phyloP scores from a whole-genome alignment of 2,329 filamentous ascomycete species.

The Diplocarpon mali region DNA sequence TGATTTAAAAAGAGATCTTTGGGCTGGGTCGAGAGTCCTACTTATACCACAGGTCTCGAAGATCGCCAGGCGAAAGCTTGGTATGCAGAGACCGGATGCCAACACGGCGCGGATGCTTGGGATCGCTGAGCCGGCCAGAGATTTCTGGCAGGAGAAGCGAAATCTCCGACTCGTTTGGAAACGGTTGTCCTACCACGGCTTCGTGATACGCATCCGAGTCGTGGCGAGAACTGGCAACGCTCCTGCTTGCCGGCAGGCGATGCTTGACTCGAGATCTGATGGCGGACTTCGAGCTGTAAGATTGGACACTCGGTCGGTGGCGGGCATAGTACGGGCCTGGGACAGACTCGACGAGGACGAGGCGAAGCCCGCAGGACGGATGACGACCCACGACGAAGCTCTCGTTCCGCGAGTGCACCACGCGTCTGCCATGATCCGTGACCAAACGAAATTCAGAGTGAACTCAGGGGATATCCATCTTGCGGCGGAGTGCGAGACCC shows the following conservation, averaged over 20 bases:
- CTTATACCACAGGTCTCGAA: slow-evolving; percentile 19
- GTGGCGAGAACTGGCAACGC: slow-evolving; percentile 3
- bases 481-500: background rate
- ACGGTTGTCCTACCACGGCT: slow-evolving; percentile 7
- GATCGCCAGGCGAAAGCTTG: slow-evolving; percentile 14
- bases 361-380: background rate
- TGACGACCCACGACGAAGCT: background rate
- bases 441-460: slow-evolving; percentile 6
- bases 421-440: slow-evolving; percentile 4
- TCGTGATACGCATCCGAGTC: slow-evolving; percentile 17
- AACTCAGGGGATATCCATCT: slow-evolving; percentile 5
- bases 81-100: slow-evolving; percentile 18
- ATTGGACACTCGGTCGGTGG: slow-evolving; percentile 6
- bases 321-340: too few species aligned
- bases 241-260: slow-evolving; percentile 3
- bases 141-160: slow-evolving; percentile 13
- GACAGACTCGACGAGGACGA: background rate
- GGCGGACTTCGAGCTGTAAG: slow-evolving; percentile 3
- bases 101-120: slow-evolving; percentile 4
- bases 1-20: slow-evolving; percentile 17
- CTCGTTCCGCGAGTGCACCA: background rate
- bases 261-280: slow-evolving; percentile 7
- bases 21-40: slow-evolving; percentile 10
- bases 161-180: slow-evolving; percentile 14
- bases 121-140: slow-evolving; percentile 3